Percentiles rank a stretch among this genome's conserved stretches.
phyloP scores from a whole-genome alignment of 148 eudicot genomes.

The Linanthus parryae region DNA sequence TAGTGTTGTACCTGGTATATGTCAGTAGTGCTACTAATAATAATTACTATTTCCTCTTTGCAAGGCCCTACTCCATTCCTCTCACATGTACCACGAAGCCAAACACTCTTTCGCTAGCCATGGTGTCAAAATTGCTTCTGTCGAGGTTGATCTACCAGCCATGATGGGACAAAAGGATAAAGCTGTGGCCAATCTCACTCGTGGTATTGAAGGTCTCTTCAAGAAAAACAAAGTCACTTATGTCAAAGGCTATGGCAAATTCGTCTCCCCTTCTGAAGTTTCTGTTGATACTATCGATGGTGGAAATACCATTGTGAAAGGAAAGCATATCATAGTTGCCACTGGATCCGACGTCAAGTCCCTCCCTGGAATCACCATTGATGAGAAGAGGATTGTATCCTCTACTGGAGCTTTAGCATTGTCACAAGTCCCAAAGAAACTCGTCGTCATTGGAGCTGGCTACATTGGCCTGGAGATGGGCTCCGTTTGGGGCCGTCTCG shows the following conservation, averaged over 20 bases:
- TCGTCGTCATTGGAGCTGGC: slow-evolving; percentile 92
- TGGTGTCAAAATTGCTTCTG: slow-evolving; percentile 49
- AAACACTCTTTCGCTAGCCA: slow-evolving; percentile 68
- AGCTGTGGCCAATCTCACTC: slow-evolving; percentile 62
- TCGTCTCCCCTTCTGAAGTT: slow-evolving; percentile 74
- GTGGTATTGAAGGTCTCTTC: slow-evolving; percentile 85
- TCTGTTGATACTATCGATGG: slow-evolving; percentile 78
- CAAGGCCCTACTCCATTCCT: slow-evolving; percentile 95
- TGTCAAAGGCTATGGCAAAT: slow-evolving; percentile 84
- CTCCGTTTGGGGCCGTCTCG: slow-evolving; percentile 95
- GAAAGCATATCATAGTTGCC: slow-evolving; percentile 78
- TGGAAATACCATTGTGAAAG: slow-evolving; percentile 66
- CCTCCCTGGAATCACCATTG: slow-evolving; percentile 79
- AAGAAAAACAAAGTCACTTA: slow-evolving; percentile 96
- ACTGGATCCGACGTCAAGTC: slow-evolving; percentile 94
- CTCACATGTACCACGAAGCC: slow-evolving; percentile 97
- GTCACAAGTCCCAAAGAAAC: slow-evolving; percentile 73
- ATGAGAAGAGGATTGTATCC: slow-evolving; percentile 84
- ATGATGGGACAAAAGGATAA: slow-evolving; percentile 94
- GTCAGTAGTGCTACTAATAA: too few relatives aligned
- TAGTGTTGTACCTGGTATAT: too few relatives aligned
- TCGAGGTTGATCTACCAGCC: slow-evolving; percentile 80
- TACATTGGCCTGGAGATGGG: slow-evolving; percentile 99
- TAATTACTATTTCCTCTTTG: too few relatives aligned
- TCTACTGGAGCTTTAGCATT: slow-evolving; percentile 93